Evolutionary conservation across 2,329 filamentous ascomycete species (phyloP).

Genomic region (Lasiodiplodia gonubiensis): DNA sequence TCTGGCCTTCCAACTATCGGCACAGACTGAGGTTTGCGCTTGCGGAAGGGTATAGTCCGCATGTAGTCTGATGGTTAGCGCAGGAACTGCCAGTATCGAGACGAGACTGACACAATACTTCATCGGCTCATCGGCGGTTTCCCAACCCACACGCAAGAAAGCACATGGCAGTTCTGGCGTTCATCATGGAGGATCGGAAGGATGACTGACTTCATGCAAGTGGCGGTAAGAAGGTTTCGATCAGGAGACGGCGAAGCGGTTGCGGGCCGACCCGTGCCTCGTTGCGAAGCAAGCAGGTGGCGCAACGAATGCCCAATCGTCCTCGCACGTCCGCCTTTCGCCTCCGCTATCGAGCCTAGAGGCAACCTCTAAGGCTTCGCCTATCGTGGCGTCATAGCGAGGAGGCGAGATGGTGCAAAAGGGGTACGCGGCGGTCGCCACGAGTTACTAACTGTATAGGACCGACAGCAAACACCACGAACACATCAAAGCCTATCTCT

Average conservation of each 20-base stretch:
- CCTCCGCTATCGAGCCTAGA: not conserved
- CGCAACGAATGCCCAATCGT: not conserved
- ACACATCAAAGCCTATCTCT: not conserved
- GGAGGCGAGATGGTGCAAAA: not conserved
- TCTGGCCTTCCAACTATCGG: not conserved
- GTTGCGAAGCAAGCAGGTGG: not conserved
- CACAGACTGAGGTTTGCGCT: not conserved
- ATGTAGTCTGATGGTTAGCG: not conserved
- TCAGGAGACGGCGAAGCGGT: not conserved
- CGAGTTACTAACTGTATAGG: not conserved
- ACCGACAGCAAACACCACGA: not conserved
- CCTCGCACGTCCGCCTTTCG: not conserved
- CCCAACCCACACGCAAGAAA: not conserved
- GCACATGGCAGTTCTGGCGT: not conserved
- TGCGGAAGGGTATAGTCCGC: not conserved
- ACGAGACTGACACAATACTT: not conserved
- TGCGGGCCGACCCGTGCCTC: not conserved
- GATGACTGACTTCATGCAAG: not conserved
- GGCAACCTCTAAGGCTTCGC: not conserved
- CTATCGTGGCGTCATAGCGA: not conserved
- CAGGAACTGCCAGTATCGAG: not conserved
- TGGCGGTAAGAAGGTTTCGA: not conserved
- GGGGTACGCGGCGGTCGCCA: not conserved
- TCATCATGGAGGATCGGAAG: not conserved
- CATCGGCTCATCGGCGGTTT: too few species aligned